Evolutionary conservation across 495 filamentous ascomycete genomes (phyloP), one percentile per base, ranked within the genome.

Genomic region (Cetradonia linearis): DNA sequence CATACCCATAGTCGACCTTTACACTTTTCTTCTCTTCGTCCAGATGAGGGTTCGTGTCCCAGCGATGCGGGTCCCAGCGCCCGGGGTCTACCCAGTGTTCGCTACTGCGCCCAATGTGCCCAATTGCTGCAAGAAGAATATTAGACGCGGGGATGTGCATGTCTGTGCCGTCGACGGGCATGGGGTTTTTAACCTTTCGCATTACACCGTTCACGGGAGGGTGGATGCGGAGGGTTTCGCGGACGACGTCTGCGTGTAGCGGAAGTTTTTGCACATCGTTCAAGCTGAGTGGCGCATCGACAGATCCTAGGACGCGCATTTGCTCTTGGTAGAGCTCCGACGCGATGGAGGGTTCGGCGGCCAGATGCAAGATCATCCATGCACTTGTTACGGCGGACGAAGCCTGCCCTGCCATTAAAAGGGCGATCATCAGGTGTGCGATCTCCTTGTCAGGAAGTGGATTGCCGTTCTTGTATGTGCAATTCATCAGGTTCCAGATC

Each of bases 1-100:
- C 93, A 71, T 95, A 96, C 44, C 92, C 93, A 68, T 96, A 96
- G 65, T 96, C 91, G 44, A 91, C 76, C 68, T 84, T 86, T 71
- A 88, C 86, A 14, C 36, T 38, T 36, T 86, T 87, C 33, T 82
- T 80, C 9, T 81, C 81, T 13, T 81, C 80, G 67, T 61, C 50
- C 3, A 58, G 77, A 65, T 68, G 62, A 70, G 28, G 76, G 9
- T 59, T 63, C 25, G 27, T 40, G 30, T 88, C 83, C 93, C 93
- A 98, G n/a, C 93, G 86, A 66, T 87, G 85, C 37, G 92, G 90
- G 67, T 96, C 88, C 87, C 91, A 96, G 9, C 69, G 66, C 46
- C 80, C 74, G 0, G 93, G 84, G 65, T 96, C 81, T 30, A 86
- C 85, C 76, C 96, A 98, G 73, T 87, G 86, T 57, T 79, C 74